Evolutionary conservation across 2,329 filamentous ascomycete species (phyloP).

Genomic region (Trichoderma sp.): DNA sequence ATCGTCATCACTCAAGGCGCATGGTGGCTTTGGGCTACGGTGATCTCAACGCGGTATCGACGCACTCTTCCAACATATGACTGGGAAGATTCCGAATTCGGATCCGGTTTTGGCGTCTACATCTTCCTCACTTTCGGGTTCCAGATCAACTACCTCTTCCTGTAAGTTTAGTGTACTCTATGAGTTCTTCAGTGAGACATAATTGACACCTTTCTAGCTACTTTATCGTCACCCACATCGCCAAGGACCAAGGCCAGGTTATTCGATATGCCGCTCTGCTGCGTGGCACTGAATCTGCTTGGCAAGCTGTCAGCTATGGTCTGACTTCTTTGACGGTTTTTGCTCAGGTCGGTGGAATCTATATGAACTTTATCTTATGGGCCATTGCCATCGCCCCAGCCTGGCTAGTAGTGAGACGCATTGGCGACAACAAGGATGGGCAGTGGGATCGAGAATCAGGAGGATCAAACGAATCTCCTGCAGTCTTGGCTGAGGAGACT

Average conservation of each 20-base stretch:
- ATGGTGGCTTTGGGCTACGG: slow-evolving; percentile 70
- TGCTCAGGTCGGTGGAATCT: slow-evolving; percentile 62
- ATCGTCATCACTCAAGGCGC: slow-evolving; percentile 60
- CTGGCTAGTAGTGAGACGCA: slow-evolving; percentile 61
- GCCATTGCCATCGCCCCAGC: slow-evolving; percentile 60
- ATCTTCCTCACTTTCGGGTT: slow-evolving; percentile 65
- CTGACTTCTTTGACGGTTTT: slow-evolving; percentile 60
- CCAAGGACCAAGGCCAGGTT: slow-evolving; percentile 59
- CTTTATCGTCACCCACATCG: slow-evolving; percentile 67
- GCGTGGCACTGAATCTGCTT: slow-evolving; percentile 68
- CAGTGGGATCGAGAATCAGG: slow-evolving; percentile 13
- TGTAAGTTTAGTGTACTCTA: slow-evolving; percentile 41
- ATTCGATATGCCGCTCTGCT: slow-evolving; percentile 66
- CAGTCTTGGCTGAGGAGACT: not conserved
- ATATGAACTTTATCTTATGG: slow-evolving; percentile 70
- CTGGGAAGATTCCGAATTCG: slow-evolving; percentile 63
- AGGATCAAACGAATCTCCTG: not conserved
- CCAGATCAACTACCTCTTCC: slow-evolving; percentile 70
- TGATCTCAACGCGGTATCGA: slow-evolving; percentile 61
- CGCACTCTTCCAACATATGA: slow-evolving; percentile 59
- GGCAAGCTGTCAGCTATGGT: slow-evolving; percentile 71
- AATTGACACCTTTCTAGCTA: slow-evolving; percentile 45
- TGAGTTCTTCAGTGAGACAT: not conserved
- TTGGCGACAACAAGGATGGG: slow-evolving; percentile 24
- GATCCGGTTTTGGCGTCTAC: slow-evolving; percentile 63